A percentile compares a stretch with the other conserved stretches of the same genome.
Evolutionary conservation across 1,284 basidiomycete species (phyloP).

Genomic region (Lentinula novae-zelandiae): DNA sequence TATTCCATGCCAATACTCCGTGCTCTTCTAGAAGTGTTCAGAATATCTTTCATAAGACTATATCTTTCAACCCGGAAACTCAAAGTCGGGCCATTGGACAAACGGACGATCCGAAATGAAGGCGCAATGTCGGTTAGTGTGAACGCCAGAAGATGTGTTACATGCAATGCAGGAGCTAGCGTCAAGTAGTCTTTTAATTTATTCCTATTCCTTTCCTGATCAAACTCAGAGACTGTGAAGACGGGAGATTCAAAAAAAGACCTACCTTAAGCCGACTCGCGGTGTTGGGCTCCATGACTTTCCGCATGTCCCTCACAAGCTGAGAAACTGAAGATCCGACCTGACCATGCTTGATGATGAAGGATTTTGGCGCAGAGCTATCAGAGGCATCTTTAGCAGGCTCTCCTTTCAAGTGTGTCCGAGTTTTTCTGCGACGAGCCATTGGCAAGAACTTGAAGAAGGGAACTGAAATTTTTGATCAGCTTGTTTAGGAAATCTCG

Average conservation of each 20-base stretch:
- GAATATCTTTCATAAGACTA: constrained; percentile 83
- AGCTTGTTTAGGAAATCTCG: neutral
- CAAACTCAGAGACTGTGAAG: constrained; percentile 15
- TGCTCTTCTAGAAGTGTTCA: constrained; percentile 64
- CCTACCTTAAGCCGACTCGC: constrained; percentile 83
- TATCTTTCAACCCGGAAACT: constrained; percentile 94
- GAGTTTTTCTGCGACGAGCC: constrained; percentile 80
- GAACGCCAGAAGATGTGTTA: constrained; percentile 93
- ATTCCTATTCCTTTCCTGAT: constrained; percentile 87
- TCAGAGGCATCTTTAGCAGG: constrained; percentile 24
- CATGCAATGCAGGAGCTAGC: constrained; percentile 88
- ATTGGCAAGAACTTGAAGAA: constrained; percentile 33
- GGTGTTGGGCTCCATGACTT: constrained; percentile 98
- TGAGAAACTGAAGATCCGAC: constrained; percentile 87
- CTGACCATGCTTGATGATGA: constrained; percentile 93
- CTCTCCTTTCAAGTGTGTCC: constrained; percentile 78
- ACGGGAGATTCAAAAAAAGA: constrained; percentile 14
- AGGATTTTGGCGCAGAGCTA: constrained; percentile 60
- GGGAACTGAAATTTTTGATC: neutral
- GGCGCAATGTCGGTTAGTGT: constrained; percentile 84
- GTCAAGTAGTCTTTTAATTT: constrained; percentile 93
- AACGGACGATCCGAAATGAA: constrained; percentile 82
- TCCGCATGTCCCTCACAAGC: constrained; percentile 89
- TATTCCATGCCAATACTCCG: constrained; percentile 83
- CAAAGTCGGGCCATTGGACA: constrained; percentile 92